A percentile compares a stretch with the other conserved stretches of the same genome.
Conservation (phyloP, 2,329 filamentous ascomycete species). For the Neoscytalidium dimidiatum region DNA sequence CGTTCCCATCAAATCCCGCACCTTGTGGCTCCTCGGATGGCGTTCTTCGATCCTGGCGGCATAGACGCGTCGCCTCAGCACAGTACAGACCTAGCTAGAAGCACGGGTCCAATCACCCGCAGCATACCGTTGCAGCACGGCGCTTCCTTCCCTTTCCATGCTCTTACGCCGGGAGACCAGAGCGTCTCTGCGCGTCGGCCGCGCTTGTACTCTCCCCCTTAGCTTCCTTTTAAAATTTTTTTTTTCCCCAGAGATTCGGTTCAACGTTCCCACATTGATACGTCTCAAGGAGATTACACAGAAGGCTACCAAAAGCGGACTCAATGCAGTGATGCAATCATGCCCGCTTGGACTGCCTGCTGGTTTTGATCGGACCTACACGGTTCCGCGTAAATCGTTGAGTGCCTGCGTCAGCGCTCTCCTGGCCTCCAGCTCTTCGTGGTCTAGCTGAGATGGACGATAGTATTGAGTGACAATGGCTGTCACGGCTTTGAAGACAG, state of each 20-base stretch:
- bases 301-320: not conserved
- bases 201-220: not conserved
- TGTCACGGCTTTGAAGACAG: constrained; percentile 45
- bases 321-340: not conserved
- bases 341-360: not conserved
- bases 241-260: not conserved
- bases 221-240: too few relatives aligned
- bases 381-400: constrained; percentile 29
- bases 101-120: too few relatives aligned
- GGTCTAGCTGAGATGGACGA: constrained; percentile 39
- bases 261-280: not conserved
- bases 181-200: not conserved
- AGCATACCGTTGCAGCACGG: too few relatives aligned
- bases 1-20: not conserved
- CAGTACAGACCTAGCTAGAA: too few relatives aligned
- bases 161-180: not conserved
- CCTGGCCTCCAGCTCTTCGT: constrained; percentile 46
- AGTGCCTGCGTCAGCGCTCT: constrained; percentile 43
- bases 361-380: not conserved
- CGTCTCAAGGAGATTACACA: not conserved
- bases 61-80: not conserved
- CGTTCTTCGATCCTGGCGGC: not conserved
- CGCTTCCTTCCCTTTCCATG: not conserved
- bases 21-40: not conserved
- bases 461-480: constrained; percentile 48